Conservation (phyloP, 768 basidiomycete species). For the Ramaria sp. region DNA sequence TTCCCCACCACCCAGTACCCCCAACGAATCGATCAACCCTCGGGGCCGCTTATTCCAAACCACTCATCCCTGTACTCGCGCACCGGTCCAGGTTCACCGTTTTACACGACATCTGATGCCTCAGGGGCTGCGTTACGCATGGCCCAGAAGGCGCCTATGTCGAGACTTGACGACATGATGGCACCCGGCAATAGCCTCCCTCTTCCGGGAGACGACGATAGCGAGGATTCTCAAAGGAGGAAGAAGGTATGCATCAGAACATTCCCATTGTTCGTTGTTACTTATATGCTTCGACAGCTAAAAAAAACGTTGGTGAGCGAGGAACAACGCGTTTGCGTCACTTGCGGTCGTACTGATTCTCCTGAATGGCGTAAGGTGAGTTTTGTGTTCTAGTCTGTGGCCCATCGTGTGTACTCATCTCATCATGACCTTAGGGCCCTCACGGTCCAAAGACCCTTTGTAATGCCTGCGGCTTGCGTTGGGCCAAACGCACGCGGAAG, state of each 20-base stretch:
- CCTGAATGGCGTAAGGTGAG: constrained; percentile 92
- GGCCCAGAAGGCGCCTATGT: constrained; percentile 15
- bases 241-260: constrained; percentile 41
- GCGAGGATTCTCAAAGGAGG: constrained; percentile 39
- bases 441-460: constrained; percentile 95
- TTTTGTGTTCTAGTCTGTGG: not conserved
- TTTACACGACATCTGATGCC: not conserved
- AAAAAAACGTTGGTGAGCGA: constrained; percentile 44
- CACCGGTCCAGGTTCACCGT: not conserved
- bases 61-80: not conserved
- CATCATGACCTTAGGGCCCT: constrained; percentile 47
- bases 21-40: not conserved
- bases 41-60: not conserved
- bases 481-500: constrained; percentile 68
- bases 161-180: constrained; percentile 20
- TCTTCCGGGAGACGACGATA: constrained; percentile 29
- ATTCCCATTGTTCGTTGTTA: not conserved
- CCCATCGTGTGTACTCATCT: not conserved
- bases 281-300: constrained; percentile 18
- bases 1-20: not conserved
- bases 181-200: constrained; percentile 15
- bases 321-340: constrained; percentile 73
- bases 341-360: constrained; percentile 90
- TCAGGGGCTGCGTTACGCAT: constrained; percentile 1
- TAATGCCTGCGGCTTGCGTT: constrained; percentile 90